Evolutionary conservation across 2,329 filamentous ascomycete genomes (phyloP), one percentile per base, ranked within the genome.

Genomic region (Calonectria naviculata): DNA sequence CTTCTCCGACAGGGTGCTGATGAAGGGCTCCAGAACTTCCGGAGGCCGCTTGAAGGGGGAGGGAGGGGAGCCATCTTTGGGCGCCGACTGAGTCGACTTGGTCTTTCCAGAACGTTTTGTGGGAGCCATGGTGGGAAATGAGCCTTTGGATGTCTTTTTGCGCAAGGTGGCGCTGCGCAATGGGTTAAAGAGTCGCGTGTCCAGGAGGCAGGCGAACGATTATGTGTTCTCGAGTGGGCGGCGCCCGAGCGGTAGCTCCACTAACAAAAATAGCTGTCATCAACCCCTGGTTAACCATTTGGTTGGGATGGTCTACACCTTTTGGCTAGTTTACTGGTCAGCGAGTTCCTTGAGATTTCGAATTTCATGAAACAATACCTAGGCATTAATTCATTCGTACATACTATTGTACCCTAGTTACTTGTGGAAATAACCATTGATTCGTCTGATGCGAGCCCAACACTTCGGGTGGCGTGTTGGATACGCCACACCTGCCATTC

Each of bases 21-120:
- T 87, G 80, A 97, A 92, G 13, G 91, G 88, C 62, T 87, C 78
- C 65, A 97, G 89, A 36, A 87, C 86, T 60, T 89, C 81, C 1
- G 94, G 90, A 0, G 91, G 90, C 70, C 86, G 86, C 75, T 89
- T 89, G 87, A 97, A 97, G 9, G 94, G 94, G 34, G 87, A 81
- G 0, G 92, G 92, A 9, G 86, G 87, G 5, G 81, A 79, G 26
- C 70, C 74, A 71, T 81, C 80, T 71, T 78, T 76, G 44, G 76
- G 71, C 36, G 76, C 63, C 34, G 76, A 71, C 66, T 72, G 76
- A 73, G 75, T 67, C 38, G 74, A 42, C 73, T 83, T 80, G 69
- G 78, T 61, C 69, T 83, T 84, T 47, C 75, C 80, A 21, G 76
- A 61, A 71, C 78, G 80, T 79, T 85, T 83, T 54, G 78, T 65